phyloP scores from a whole-genome alignment of 2,329 filamentous ascomycete species.

The Fusarium miscanthi region DNA sequence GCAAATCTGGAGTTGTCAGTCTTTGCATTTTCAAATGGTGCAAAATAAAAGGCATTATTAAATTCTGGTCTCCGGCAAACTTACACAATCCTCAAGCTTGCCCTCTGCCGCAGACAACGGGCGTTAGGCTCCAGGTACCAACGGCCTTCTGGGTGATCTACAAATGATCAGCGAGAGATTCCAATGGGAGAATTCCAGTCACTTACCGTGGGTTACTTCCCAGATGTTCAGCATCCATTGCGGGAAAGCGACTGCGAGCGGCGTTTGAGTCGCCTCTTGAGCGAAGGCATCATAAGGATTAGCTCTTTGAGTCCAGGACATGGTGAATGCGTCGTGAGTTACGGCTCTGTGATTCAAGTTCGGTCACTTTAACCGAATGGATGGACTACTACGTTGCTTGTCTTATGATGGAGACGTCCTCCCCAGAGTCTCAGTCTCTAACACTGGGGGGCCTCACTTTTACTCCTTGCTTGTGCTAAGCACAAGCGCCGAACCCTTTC shows the following conservation, averaged over 20 bases:
- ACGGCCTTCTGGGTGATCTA: constrained; percentile 41
- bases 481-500: background rate
- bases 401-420: constrained; percentile 10
- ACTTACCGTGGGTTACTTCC: constrained; percentile 41
- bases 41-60: background rate
- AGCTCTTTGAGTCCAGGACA: constrained; percentile 46
- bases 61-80: constrained; percentile 1
- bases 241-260: constrained; percentile 32
- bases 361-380: background rate
- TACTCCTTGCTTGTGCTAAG: background rate
- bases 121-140: constrained; percentile 42
- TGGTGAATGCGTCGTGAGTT: background rate
- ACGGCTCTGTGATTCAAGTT: background rate
- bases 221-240: constrained; percentile 46
- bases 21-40: background rate
- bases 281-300: constrained; percentile 42
- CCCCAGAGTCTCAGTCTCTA: background rate
- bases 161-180: constrained; percentile 6
- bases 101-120: constrained; percentile 36
- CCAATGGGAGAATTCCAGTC: rapidly evolving
- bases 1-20: constrained; percentile 42
- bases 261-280: constrained; percentile 37
- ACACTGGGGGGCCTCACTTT: background rate
- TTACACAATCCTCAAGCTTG: constrained; percentile 47
- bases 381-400: constrained; percentile 1